Base-by-base conservation (phyloP, 2,329 filamentous ascomycete genomes). In the Epichloe uncinata region DNA sequence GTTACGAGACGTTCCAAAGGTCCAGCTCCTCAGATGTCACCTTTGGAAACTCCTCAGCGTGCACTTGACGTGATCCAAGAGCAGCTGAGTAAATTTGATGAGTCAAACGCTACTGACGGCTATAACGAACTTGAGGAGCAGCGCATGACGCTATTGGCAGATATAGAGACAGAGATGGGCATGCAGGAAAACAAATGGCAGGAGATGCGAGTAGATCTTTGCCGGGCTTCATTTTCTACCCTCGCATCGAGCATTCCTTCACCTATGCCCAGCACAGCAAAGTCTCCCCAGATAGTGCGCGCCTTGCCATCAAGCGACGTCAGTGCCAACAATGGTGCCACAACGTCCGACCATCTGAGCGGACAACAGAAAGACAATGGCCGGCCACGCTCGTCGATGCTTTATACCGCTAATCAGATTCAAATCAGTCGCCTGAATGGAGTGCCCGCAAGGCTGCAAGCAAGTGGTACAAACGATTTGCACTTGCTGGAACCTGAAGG, bases 111-210 rank as follows among this genome's bases (percentile, higher is more conserved):
- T 35, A 65, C 65, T 30, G 48, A 43, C 33, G 65, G 65, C 26
- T 52, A 42, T 36, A 60, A 59, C 7, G 66, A 66, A 48, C 71
- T 63, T 53, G 63, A 70, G 30, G 64, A 66, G 13, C 67, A 68
- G 49, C 67, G 71, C 30, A 63, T 75, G 51, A 70, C 68, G 35
- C 67, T 82, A 3, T 65, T 84, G 2, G 73, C 77, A 34, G 74
- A 79, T 52, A 65, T 84, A 1, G 81, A 84, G 58, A 68, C 67
- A 53, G 81, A 84, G 61, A 78, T 84, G 72, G 77, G 73, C 0
- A 62, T 71, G 54, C 75, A 84, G 58, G 77, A 81, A 58, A 70
- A 69, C 49, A 73, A 75, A 55, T 84, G 80, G 81, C 72, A 75
- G 50, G 66, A 73, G 46, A 72, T 82, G 64, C 77, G 78, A 50